phyloP scores from a whole-genome alignment of 441 rosid species.

The Eruca vesicaria region DNA sequence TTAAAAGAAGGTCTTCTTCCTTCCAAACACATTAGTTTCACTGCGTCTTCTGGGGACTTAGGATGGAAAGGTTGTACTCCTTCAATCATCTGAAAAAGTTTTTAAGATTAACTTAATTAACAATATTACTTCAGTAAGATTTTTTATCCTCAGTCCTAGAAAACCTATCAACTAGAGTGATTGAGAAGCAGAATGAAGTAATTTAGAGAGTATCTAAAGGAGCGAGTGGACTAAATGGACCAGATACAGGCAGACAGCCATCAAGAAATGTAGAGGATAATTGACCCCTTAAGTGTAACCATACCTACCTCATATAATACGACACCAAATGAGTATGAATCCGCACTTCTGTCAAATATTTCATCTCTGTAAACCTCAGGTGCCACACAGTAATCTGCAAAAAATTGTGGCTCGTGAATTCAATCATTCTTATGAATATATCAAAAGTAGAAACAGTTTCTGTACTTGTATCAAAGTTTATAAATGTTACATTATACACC shows the following conservation, averaged over 20 bases:
- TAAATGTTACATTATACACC: neutral
- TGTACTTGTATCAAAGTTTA: conserved; percentile 3
- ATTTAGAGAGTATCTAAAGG: neutral
- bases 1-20: conserved; percentile 76
- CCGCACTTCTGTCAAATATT: conserved; percentile 76
- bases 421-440: neutral
- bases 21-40: conserved; percentile 70
- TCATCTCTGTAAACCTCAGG: conserved; percentile 81
- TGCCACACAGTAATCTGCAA: conserved; percentile 71
- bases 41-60: conserved; percentile 70
- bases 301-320: conserved; percentile 82
- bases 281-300: neutral
- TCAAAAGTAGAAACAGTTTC: neutral
- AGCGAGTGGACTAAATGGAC: neutral
- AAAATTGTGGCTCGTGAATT: conserved; percentile 2
- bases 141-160: neutral
- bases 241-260: neutral
- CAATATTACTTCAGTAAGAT: neutral
- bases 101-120: conserved; percentile 6
- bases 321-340: conserved; percentile 79
- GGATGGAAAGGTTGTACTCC: conserved; percentile 87
- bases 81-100: conserved; percentile 73
- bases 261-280: neutral
- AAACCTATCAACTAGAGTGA: neutral
- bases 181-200: neutral